phyloP scores from a whole-genome alignment of 139 green algal species.

The Gonium pectorale region DNA sequence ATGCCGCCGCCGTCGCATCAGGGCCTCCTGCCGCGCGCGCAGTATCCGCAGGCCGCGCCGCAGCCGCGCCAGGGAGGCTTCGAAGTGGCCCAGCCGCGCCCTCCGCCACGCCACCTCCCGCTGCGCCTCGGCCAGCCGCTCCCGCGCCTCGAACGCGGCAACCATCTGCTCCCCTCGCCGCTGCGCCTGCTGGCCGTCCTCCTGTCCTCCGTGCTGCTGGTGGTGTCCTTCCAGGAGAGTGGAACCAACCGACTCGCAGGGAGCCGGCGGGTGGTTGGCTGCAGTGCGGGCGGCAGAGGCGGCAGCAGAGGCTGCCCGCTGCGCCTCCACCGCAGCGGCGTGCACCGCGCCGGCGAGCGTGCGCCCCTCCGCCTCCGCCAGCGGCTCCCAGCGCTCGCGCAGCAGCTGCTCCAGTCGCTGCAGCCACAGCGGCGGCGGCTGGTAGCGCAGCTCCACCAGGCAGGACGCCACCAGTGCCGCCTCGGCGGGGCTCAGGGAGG shows the following conservation, averaged over 20 bases:
- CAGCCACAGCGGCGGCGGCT: constrained; percentile 23
- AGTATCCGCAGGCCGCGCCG: background rate
- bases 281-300: too few species aligned
- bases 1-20: background rate
- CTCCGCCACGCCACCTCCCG: background rate
- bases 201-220: background rate
- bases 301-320: too few species aligned
- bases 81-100: background rate
- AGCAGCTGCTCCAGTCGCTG: constrained; percentile 5
- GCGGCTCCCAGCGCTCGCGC: background rate
- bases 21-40: background rate
- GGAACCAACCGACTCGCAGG: too few species aligned
- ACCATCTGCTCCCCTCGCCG: background rate
- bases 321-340: background rate
- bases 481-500: background rate
- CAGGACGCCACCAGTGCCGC: background rate
- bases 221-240: too few species aligned
- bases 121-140: background rate
- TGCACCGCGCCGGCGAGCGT: background rate
- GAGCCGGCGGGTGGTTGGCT: too few species aligned
- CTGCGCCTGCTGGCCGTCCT: background rate
- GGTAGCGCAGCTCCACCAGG: constrained; percentile 2
- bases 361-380: background rate
- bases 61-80: background rate
- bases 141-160: too few species aligned